Conservation (phyloP, 176 grass and related monocot genomes). For the Aegilops umbellulata region DNA sequence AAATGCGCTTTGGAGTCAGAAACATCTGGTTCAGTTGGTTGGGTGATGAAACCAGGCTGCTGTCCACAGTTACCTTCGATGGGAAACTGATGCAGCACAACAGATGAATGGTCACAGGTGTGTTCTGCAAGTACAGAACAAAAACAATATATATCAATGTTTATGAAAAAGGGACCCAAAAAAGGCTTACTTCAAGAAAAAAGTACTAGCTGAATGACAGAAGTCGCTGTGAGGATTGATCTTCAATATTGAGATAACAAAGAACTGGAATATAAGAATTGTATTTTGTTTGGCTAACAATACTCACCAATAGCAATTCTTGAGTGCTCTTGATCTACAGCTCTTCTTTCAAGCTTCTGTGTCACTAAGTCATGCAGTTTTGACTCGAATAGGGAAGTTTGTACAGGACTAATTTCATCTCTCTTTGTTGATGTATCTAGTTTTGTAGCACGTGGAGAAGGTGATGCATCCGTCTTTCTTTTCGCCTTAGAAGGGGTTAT, state of each 20-base stretch:
- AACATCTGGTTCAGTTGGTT: conserved; percentile 29
- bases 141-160: conserved; percentile 6
- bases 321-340: conserved; percentile 9
- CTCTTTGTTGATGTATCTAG: conserved; percentile 9
- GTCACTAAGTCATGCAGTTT: background rate
- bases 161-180: background rate
- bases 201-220: background rate
- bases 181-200: conserved; percentile 6
- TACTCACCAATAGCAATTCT: conserved; percentile 39
- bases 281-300: background rate
- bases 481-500: conserved; percentile 24
- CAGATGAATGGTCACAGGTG: background rate
- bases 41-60: conserved; percentile 16
- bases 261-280: conserved; percentile 16
- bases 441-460: background rate
- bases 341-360: background rate
- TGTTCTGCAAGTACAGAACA: conserved; percentile 27
- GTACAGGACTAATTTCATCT: background rate
- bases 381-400: background rate
- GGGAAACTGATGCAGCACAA: conserved; percentile 23
- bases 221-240: background rate
- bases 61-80: background rate
- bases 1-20: conserved; percentile 21
- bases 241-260: background rate
- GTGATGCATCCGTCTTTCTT: background rate